Evolutionary conservation across 2,329 filamentous ascomycete species (phyloP), one percentile per base, ranked within the genome.

Genomic region (Neofusicoccum kwambonambiense): DNA sequence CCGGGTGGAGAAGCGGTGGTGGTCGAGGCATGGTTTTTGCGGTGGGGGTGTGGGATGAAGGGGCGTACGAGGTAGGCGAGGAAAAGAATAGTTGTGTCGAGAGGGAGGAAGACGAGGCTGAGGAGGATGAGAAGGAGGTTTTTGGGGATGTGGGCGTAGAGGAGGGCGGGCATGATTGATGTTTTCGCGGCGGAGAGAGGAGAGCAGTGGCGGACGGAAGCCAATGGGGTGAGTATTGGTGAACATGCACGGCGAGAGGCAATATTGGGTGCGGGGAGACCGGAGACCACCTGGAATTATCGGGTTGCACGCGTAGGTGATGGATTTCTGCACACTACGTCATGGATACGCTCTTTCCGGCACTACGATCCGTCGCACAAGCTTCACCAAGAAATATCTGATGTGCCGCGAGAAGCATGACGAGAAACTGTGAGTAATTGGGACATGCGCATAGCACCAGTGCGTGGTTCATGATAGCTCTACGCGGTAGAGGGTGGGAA

Each of bases 71-170:
- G 37, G 69, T 78, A 77, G 72, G 78, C 74, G 27, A 74, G 60
- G 15, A 78, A 61, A 7, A 85, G 72, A 50, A 86, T 72, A 34
- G 35, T 44, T 15, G 61, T 56, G 49, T 52, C 37, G n/a, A 63
- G 12, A 4, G 61, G 61, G 9, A 63, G 61, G 27, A 63, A 54
- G 2, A 78, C 39, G 50, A 79, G 58, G 70, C 77, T 80, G 62
- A 81, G 72, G 7, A 75, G 37, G 69, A 86, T 74, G 15, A 87
- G 77, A 17, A 78, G 71, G 13, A 77, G 52, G 67, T 86, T 85
- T 70, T 84, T 83, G 61, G 79, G 71, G 41, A 77, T 68, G 70
- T 86, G 83, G 22, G 71, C 68, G 57, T 75, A 71, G 65, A 73
- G 72, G 63, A 75, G 70, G 11, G 71, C 71, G 58, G 65, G 37